Base-by-base conservation (phyloP, 371 early-diverging fungal genomes). In the Mucor piriformis region DNA sequence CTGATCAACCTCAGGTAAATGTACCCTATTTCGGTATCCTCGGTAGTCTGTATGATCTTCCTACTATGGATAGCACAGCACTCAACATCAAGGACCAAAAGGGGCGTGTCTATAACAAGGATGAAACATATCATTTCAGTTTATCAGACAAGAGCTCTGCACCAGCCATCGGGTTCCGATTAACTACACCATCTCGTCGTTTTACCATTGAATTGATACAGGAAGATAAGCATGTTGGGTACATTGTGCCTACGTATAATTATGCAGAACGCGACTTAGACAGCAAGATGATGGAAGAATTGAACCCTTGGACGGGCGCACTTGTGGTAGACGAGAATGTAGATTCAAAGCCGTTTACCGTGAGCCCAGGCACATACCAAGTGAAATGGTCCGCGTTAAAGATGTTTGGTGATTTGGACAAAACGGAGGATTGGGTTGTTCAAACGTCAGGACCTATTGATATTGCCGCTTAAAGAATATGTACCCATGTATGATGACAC, bases 11-110 rank as follows among this genome's bases (percentile, higher is more conserved):
- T 24, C 40, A 54, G 8, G 33, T 37, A 5, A 38, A 69, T 20
- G 53, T 86, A 4, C 88, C 88, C 12, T 87, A 84, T 59, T 60
- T 77, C 23, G 88, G 86, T 33, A 42, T 85, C 20, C 66, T 72
- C 42, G 86, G 88, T 3, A 65, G 80, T 46, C 44, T 82, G 13
- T 37, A 48, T 29, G 56, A 73, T 7, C 61, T 85, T 2, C 84
- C 83, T 8, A 78, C 83, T 10, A 70, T 85, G 56, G 79, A 61
- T 15, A 13, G 42, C 5, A n/a, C 24, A 3, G 18, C 21, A 29
- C 13, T 59, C 7, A 40, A 52, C 16, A 46, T 59, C 25, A 46
- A 46, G 11, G 47, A 59, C 25, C 27, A 43, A 10, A 15, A 37
- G 6, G 60, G 52, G 1, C 50, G 23, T 27, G 18, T 20, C 15